Base-by-base conservation (phyloP, 2,329 filamentous ascomycete species). In the Paraconiothyrium brasiliense region DNA sequence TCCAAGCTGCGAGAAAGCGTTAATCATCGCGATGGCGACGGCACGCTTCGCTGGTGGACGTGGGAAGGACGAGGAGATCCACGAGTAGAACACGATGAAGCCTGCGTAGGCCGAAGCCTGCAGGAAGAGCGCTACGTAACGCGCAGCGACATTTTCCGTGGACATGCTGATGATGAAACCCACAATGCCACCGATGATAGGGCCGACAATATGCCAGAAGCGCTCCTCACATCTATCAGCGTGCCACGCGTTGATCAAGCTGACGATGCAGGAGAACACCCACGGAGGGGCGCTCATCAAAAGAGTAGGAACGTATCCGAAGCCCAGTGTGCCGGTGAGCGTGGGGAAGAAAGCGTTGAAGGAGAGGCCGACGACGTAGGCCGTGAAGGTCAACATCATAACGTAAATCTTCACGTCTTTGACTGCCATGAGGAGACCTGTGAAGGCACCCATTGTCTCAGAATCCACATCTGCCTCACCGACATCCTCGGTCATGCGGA, bases 341-440 rank as follows among this genome's bases (percentile, higher is more conserved):
- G 69, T 72, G 1, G 75, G 74, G 70, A 78, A 77, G 64, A 76
- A 77, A 11, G 74, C 72, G 55, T 78, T 78, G 68, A 77, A 78
- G 0, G 64, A 68, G 1, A 76, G 73, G 2, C 87, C 86, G 6
- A 88, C 81, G 8, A 89, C 86, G 63, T 89, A 89, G 3, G 86
- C 85, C 3, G 85, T 86, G 60, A 89, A 85, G 1, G 86, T 86
- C 7, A 89, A 58, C 83, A 88, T 88, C 84, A 89, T 85, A 62
- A 89, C 69, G 69, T 88, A 90, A 63, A 89, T 86, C 79, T 89
- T 89, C 65, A 78, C 16, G 63, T 90, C 88, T 73, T 85, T 87
- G 54, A 88, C 70, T 0, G 86, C 85, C 83, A 89, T 86, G 56
- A 84, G 78, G 34, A 88, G 73, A 10, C 87, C 87, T 9, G 82